phyloP scores from a whole-genome alignment of 2,329 filamentous ascomycete species.

The Teratosphaeria zuluensis region DNA sequence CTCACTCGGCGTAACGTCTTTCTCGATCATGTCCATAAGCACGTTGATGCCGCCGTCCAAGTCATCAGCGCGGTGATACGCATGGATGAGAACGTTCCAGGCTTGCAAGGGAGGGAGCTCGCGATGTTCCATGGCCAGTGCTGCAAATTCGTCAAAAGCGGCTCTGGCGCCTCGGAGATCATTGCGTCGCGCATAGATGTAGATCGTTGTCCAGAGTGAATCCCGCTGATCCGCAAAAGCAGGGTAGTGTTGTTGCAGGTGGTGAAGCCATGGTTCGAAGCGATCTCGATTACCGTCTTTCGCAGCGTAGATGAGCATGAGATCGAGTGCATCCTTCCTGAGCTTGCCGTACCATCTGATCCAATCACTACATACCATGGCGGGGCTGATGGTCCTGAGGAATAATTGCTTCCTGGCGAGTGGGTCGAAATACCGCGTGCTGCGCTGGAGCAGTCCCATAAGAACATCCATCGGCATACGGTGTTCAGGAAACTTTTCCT shows the following conservation, averaged over 20 bases:
- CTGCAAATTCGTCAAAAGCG: slow-evolving; percentile 53
- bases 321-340: slow-evolving; percentile 7
- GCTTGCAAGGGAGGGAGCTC: slow-evolving; percentile 44
- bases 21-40: slow-evolving; percentile 51
- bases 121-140: slow-evolving; percentile 16
- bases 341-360: slow-evolving; percentile 13
- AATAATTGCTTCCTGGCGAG: not conserved
- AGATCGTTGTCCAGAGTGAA: slow-evolving; percentile 46
- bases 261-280: slow-evolving; percentile 26
- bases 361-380: slow-evolving; percentile 18
- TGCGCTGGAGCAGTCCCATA: slow-evolving; percentile 6
- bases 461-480: slow-evolving; percentile 6
- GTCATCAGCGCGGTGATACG: slow-evolving; percentile 57
- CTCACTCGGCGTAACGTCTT: slow-evolving; percentile 44
- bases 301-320: slow-evolving; percentile 23
- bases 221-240: slow-evolving; percentile 10
- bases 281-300: slow-evolving; percentile 23
- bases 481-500: not conserved
- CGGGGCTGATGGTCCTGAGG: not conserved
- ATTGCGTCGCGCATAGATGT: slow-evolving; percentile 60
- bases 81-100: slow-evolving; percentile 72
- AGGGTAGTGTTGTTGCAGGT: slow-evolving; percentile 16
- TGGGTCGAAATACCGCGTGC: slow-evolving; percentile 1
- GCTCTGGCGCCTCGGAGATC: slow-evolving; percentile 50
- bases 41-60: slow-evolving; percentile 54